phyloP scores from a whole-genome alignment of 495 filamentous ascomycete species.

The Trichocladium uniseriatum region DNA sequence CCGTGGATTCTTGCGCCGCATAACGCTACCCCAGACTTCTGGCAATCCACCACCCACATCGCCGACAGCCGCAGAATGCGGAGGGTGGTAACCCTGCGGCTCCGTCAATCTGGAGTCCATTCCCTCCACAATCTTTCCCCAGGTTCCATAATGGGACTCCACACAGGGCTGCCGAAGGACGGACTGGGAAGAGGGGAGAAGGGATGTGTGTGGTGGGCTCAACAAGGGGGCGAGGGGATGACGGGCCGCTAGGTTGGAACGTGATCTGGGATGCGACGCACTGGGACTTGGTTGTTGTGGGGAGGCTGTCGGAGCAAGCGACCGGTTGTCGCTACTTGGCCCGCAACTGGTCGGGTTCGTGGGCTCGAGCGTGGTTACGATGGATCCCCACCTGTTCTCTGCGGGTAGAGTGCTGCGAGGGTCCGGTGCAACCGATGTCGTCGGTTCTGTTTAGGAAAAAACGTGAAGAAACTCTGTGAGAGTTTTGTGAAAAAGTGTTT shows the following conservation, averaged over 20 bases:
- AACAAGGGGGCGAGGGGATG: too few species aligned
- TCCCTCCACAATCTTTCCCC: background rate
- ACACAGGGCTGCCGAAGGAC: background rate
- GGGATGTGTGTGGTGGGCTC: too few species aligned
- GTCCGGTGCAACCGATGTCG: too few species aligned
- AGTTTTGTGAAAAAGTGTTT: too few species aligned
- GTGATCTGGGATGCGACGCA: conserved; percentile 3
- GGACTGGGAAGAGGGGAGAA: background rate
- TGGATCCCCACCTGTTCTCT: too few species aligned
- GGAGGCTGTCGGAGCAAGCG: background rate
- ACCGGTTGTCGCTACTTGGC: background rate
- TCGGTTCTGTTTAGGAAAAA: too few species aligned
- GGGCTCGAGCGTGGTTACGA: too few species aligned
- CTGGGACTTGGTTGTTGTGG: background rate
- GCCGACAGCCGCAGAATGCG: background rate
- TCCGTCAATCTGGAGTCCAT: background rate
- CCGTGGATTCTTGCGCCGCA: conserved; percentile 7
- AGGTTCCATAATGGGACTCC: background rate
- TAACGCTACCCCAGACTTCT: conserved; percentile 7
- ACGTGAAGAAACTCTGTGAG: too few species aligned
- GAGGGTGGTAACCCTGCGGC: background rate
- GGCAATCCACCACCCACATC: background rate
- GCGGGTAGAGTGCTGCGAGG: too few species aligned
- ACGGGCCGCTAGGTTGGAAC: conserved; percentile 3
- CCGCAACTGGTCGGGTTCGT: too few species aligned